A percentile compares a stretch with the other conserved stretches of the same genome.
Evolutionary conservation across 2,329 filamentous ascomycete genomes (phyloP).

Genomic region (Lasiodiplodia gonubiensis): DNA sequence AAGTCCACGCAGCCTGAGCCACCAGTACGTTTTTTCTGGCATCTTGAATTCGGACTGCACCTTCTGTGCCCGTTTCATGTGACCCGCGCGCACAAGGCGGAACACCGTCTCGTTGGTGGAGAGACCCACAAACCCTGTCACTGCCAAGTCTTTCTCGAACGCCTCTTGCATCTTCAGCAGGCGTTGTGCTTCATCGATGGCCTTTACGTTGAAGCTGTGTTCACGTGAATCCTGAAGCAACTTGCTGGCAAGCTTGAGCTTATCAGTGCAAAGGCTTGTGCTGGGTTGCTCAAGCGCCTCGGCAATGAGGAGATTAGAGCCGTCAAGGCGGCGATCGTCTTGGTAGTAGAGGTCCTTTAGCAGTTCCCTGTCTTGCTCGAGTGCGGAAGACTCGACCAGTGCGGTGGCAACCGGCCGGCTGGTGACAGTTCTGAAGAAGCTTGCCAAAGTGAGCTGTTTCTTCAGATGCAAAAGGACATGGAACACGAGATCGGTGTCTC

Average conservation of each 20-base stretch:
- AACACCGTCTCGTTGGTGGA: conserved; percentile 92
- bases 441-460: conserved; percentile 86
- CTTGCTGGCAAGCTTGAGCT: conserved; percentile 84
- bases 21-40: conserved; percentile 87
- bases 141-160: conserved; percentile 79
- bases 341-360: conserved; percentile 98
- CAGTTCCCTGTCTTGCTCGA: conserved; percentile 77
- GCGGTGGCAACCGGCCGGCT: conserved; percentile 83
- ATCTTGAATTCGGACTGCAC: conserved; percentile 92
- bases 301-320: conserved; percentile 82
- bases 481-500: conserved; percentile 91
- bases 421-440: conserved; percentile 92
- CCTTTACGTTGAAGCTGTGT: conserved; percentile 71
- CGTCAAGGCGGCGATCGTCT: conserved; percentile 87
- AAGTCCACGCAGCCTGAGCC: conserved; percentile 82
- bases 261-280: conserved; percentile 75
- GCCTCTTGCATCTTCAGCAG: conserved; percentile 85
- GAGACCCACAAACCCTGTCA: conserved; percentile 73
- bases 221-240: conserved; percentile 85
- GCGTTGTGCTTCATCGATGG: conserved; percentile 78
- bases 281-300: conserved; percentile 80
- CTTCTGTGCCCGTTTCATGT: conserved; percentile 83
- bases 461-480: conserved; percentile 87
- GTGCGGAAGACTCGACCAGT: conserved; percentile 83
- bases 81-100: conserved; percentile 80